Base-by-base conservation (phyloP, 2,329 filamentous ascomycete genomes). In the Fusarium palustre region DNA sequence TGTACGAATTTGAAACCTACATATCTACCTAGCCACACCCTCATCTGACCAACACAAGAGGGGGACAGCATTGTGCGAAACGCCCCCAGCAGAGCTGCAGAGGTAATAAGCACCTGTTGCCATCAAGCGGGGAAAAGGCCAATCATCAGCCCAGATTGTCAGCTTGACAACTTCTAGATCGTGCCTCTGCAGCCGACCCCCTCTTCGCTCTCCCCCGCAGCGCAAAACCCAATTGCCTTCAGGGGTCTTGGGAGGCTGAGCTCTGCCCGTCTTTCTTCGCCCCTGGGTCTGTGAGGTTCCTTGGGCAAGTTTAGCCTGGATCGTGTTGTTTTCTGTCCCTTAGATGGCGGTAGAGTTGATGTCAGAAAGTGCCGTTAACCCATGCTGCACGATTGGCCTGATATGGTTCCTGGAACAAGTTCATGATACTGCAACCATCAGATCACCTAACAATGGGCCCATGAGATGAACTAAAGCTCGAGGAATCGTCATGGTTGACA, bases 171-270 rank as follows among this genome's bases (percentile, higher is more conserved):
- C 46, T 55, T 64, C 54, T 56, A 49, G 46, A 58, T 53, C 54
- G 52, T 43, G 49, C 46, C 55, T 56, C 39, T 38, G 18, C 45
- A 63, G 39, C 47, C 54, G 50, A 43, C 34, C 47, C 34, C 55
- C 28, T 34, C 30, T 48, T 59, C 47, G 61, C 41, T 47, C 39
- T 42, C 61, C 52, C 48, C 58, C 55, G 42, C 48, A 62, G 68
- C 31, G 38, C 24, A 70, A 70, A 72, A 73, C 56, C 58, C 48
- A 64, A 53, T 60, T 56, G 70, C 72, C 72, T 36, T 28, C 50
- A 61, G 54, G 68, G 66, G 66, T 70, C 43, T 59, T 24, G 24
- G 33, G 43, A 54, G 64, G 58, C 59, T 70, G 54, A 30, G 24
- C 18, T 3, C 45, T 46, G 47, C 41, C 41, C 48, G 42, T 34